These are phyloP conservation scores for Phialocephala subalpina DNA, from an alignment of 2,329 filamentous ascomycete species.

Conservation along the genomic window DNA sequence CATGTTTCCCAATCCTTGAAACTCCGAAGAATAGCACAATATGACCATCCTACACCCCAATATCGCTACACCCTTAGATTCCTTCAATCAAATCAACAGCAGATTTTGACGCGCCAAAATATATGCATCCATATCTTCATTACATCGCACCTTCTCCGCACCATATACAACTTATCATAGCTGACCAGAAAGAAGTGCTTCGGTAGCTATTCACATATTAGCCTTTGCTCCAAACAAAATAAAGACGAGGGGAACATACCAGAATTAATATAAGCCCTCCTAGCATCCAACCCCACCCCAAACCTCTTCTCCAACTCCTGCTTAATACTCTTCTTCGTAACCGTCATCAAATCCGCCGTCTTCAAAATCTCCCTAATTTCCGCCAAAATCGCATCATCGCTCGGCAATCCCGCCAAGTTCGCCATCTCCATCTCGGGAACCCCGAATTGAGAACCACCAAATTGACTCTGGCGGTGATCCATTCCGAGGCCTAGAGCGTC, in stretches of 20 bases:
- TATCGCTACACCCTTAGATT: background rate
- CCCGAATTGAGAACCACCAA: constrained; percentile 55
- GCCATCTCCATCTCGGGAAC: constrained; percentile 76
- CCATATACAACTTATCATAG: constrained; percentile 55
- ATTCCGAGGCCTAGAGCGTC: constrained; percentile 60
- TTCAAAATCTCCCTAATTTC: constrained; percentile 95
- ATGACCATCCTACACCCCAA: background rate
- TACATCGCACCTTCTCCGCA: constrained; percentile 12
- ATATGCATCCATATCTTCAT: constrained; percentile 9
- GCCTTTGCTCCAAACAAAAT: constrained; percentile 28
- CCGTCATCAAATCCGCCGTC: constrained; percentile 93
- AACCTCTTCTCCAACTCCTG: constrained; percentile 90
- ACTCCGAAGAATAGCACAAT: background rate
- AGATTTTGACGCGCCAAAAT: background rate
- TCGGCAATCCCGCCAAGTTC: constrained; percentile 77
- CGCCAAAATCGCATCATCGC: constrained; percentile 86
- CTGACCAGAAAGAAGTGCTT: constrained; percentile 80
- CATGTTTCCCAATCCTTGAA: no score
- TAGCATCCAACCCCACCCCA: constrained; percentile 83
- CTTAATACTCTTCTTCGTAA: constrained; percentile 99
- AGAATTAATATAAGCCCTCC: constrained; percentile 92
- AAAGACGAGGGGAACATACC: constrained; percentile 64
- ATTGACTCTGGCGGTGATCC: constrained; percentile 46
- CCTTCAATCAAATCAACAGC: background rate
- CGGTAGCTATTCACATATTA: constrained; percentile 66